Conservation (phyloP, 306 rosid genomes). For the Psophocarpus tetragonolobus region DNA sequence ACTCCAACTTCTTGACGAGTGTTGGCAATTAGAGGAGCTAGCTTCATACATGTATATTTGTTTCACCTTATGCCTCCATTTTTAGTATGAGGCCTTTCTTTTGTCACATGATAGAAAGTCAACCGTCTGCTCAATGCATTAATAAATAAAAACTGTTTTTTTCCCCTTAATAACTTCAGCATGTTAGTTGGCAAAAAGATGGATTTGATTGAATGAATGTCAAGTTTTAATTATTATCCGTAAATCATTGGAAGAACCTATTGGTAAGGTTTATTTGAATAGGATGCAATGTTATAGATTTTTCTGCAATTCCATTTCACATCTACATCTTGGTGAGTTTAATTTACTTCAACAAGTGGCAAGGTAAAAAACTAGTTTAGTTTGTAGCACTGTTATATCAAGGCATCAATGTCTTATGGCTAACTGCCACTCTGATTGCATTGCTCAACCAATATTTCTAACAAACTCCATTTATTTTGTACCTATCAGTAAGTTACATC, state of each 20-base stretch:
- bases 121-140: too few species aligned
- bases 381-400: constrained; percentile 23
- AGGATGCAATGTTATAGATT: neutral
- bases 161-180: neutral
- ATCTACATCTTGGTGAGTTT: neutral
- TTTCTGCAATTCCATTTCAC: constrained; percentile 19
- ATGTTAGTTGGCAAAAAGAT: neutral
- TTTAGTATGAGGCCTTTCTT: neutral
- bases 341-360: constrained; percentile 31
- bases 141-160: neutral
- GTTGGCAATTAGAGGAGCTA: neutral
- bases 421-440: constrained; percentile 29
- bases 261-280: neutral
- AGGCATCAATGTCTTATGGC: constrained; percentile 24
- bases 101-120: neutral
- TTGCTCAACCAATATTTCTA: constrained; percentile 17
- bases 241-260: neutral
- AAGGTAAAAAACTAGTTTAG: constrained; percentile 1
- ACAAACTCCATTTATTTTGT: constrained; percentile 18
- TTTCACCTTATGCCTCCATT: neutral
- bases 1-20: neutral
- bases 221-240: neutral
- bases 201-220: neutral
- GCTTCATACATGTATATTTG: neutral
- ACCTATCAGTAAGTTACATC: constrained; percentile 4